phyloP scores from a whole-genome alignment of 1,284 basidiomycete genomes.

The Pterulicium gracile region DNA sequence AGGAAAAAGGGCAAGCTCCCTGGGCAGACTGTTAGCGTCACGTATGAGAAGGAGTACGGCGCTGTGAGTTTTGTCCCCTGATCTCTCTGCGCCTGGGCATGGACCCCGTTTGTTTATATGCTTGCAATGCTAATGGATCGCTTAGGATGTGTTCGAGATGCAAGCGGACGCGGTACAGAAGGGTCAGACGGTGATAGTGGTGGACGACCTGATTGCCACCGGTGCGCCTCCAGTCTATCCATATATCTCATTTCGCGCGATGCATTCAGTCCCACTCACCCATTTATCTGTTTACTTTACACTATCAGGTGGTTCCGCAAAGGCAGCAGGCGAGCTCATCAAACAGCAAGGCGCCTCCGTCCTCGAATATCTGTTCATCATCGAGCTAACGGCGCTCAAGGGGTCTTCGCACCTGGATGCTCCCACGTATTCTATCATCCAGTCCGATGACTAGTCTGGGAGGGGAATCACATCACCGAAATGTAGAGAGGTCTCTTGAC shows the following conservation, averaged over 20 bases:
- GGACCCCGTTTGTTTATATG: conserved; percentile 1
- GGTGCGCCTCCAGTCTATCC: conserved; percentile 46
- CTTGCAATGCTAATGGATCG: background rate
- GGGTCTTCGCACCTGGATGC: conserved; percentile 75
- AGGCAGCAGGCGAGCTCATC: conserved; percentile 88
- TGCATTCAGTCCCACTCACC: too few relatives aligned
- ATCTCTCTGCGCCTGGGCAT: background rate
- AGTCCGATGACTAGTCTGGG: conserved; percentile 71
- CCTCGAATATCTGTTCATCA: conserved; percentile 91
- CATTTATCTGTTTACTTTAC: background rate
- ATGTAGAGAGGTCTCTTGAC: too few relatives aligned
- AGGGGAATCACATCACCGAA: conserved; percentile 6
- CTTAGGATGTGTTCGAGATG: conserved; percentile 89
- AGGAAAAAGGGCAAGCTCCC: conserved; percentile 94
- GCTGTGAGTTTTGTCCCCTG: conserved; percentile 48
- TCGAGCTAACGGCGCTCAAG: conserved; percentile 80
- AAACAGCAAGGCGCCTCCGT: conserved; percentile 74
- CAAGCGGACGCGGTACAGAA: conserved; percentile 78
- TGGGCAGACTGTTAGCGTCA: conserved; percentile 68
- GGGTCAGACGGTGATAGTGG: conserved; percentile 79
- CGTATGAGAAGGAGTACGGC: conserved; percentile 94
- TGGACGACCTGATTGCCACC: conserved; percentile 97
- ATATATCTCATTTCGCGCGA: too few relatives aligned
- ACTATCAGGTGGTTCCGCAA: conserved; percentile 78
- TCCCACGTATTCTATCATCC: conserved; percentile 78